Conservation (phyloP, 1,284 basidiomycete genomes). For the Agroathelia rolfsii region DNA sequence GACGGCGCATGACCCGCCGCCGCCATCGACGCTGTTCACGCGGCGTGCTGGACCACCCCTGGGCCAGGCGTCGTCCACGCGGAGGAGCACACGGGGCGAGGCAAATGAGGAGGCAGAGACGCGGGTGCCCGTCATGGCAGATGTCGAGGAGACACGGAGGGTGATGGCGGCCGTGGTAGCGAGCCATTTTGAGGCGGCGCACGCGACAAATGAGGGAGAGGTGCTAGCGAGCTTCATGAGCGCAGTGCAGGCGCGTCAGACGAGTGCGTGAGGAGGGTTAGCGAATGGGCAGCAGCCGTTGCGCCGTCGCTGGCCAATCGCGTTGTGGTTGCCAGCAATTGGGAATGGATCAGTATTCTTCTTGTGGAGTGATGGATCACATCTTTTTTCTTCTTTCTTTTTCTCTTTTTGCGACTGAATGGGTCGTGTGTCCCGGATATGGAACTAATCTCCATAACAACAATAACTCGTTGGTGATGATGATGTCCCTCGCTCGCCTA, state of each 20-base stretch:
- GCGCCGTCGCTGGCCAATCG: too few relatives aligned
- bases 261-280: too few relatives aligned
- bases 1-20: conserved; percentile 52
- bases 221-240: conserved; percentile 72
- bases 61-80: conserved; percentile 68
- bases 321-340: too few relatives aligned
- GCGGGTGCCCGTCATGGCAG: conserved; percentile 55
- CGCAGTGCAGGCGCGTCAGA: too few relatives aligned
- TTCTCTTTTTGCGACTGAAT: too few relatives aligned
- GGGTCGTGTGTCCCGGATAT: too few relatives aligned
- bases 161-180: conserved; percentile 59
- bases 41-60: conserved; percentile 32
- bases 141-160: conserved; percentile 53
- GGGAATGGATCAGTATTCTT: too few relatives aligned
- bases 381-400: too few relatives aligned
- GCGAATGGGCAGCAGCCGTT: too few relatives aligned
- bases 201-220: conserved; percentile 69
- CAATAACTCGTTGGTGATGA: conserved; percentile 7
- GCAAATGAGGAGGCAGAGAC: conserved; percentile 51
- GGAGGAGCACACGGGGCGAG: conserved; percentile 47
- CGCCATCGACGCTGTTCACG: conserved; percentile 48
- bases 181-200: conserved; percentile 55
- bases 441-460: too few relatives aligned
- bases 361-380: too few relatives aligned
- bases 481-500: conserved; percentile 1